Evolutionary conservation across 2,329 filamentous ascomycete genomes (phyloP), one percentile per base, ranked within the genome.

Genomic region (Cryphonectria nitschkei): DNA sequence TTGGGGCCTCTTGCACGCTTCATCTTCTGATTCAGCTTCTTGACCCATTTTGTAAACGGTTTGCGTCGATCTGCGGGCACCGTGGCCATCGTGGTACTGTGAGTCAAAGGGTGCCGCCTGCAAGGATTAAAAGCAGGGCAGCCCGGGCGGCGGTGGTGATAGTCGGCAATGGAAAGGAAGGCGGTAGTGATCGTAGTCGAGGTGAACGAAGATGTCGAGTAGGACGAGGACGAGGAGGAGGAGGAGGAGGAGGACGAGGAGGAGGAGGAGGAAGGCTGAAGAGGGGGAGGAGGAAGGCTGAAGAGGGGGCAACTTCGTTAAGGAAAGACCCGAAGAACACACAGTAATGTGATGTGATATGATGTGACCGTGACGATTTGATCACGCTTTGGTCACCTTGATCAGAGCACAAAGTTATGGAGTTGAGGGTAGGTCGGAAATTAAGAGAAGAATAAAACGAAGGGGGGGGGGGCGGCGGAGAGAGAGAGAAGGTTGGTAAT

Each of bases 41-140:
- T 97, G 85, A 99, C 94, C 92, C 95, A 97, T 75, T 91, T 93
- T 63, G 95, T 89, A 79, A 98, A 98, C 34, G 95, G 95, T 74
- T 93, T 90, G 76, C 94, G 91, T 75, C 94, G 92, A 76, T 88
- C 88, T 78, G 82, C 29, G 61, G 73, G 68, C 61, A 71, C 66
- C 72, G 70, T 61, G 73, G 72, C 71, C 70, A 72, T 72, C 13
- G 37, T 70, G 69, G 22, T 50, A n/a, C 22, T n/a, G 46, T 50
- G 46, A 50, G 11, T 8, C 19, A 50, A 11, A 50, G 22, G 22
- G 46, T 50, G 46, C 46, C 19, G 22, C 46, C 46, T 50, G 46
- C 43, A 50, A 50, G 56, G 39, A 26, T 32, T 68, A 58, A 56
- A 32, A 19, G 52, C 37, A 60, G 43, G 39, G 52, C 41, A 62